These are phyloP conservation scores for Ceriops zippeliana DNA, from an alignment of 345 rosid species.

Conservation along the genomic window DNA sequence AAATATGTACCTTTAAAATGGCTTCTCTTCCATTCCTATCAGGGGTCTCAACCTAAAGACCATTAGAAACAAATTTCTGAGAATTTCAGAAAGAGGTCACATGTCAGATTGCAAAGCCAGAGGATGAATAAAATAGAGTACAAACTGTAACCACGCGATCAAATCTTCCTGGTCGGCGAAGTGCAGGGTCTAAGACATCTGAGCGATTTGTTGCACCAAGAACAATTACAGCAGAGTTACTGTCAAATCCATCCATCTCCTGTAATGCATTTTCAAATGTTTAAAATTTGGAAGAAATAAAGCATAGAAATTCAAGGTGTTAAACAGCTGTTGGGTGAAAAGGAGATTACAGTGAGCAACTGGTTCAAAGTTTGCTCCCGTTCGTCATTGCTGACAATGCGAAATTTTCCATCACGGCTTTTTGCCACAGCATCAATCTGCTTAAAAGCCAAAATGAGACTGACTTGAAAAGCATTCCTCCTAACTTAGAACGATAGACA, in stretches of 20 bases:
- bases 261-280: slow-evolving; percentile 30
- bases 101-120: slow-evolving; percentile 6
- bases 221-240: slow-evolving; percentile 89
- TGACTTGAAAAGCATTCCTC: not conserved
- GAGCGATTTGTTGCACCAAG: slow-evolving; percentile 98
- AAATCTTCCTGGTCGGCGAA: slow-evolving; percentile 96
- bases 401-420: slow-evolving; percentile 92
- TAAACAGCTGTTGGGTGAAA: slow-evolving; percentile 8
- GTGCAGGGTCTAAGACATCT: slow-evolving; percentile 93
- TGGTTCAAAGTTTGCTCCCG: slow-evolving; percentile 98
- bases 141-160: slow-evolving; percentile 92
- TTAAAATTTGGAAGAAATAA: not conserved
- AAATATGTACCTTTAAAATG: slow-evolving; percentile 77
- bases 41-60: slow-evolving; percentile 79
- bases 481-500: too few species aligned
- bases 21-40: slow-evolving; percentile 92
- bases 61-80: slow-evolving; percentile 11
- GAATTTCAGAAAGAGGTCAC: slow-evolving; percentile 14
- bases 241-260: slow-evolving; percentile 99
- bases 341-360: slow-evolving; percentile 70
- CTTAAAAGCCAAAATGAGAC: slow-evolving; percentile 6
- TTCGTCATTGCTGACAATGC: slow-evolving; percentile 83
- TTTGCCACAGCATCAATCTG: slow-evolving; percentile 99
- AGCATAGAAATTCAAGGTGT: not conserved
- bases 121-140: slow-evolving; percentile 21